Conservation (phyloP, 257 asterid genomes). For the Solanum gandarillasii region DNA sequence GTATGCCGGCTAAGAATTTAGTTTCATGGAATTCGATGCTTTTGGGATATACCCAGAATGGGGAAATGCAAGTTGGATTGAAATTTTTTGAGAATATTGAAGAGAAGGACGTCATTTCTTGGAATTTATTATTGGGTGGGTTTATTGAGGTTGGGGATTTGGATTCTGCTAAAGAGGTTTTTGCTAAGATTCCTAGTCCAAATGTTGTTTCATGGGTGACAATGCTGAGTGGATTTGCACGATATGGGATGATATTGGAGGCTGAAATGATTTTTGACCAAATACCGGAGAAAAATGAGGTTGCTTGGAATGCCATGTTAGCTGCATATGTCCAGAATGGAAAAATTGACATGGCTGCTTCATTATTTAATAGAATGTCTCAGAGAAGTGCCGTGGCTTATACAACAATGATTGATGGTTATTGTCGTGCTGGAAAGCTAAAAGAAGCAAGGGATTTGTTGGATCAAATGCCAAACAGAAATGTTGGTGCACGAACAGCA, state of each 20-base stretch:
- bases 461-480: slow-evolving; percentile 15
- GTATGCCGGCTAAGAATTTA: slow-evolving; percentile 16
- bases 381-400: slow-evolving; percentile 23
- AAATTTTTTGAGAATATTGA: slow-evolving; percentile 23
- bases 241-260: slow-evolving; percentile 10
- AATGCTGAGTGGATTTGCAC: slow-evolving; percentile 24
- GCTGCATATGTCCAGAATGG: slow-evolving; percentile 24
- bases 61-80: slow-evolving; percentile 16
- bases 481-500: slow-evolving; percentile 28
- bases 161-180: slow-evolving; percentile 17
- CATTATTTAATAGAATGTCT: slow-evolving; percentile 18
- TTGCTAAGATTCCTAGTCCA: slow-evolving; percentile 13
- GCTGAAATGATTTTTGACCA: slow-evolving; percentile 17
- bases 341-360: slow-evolving; percentile 12
- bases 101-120: slow-evolving; percentile 19
- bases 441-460: slow-evolving; percentile 19
- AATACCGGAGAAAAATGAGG: slow-evolving; percentile 15
- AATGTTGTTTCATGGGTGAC: slow-evolving; percentile 27
- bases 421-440: slow-evolving; percentile 16
- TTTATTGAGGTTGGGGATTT: slow-evolving; percentile 17
- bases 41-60: slow-evolving; percentile 20
- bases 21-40: slow-evolving; percentile 32
- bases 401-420: slow-evolving; percentile 22
- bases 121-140: slow-evolving; percentile 24
- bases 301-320: slow-evolving; percentile 35